A percentile compares a stretch with the other conserved stretches of the same genome.
Evolutionary conservation across 805 yeast genomes (phyloP).

Genomic region (Wickerhamomyces silvicola): DNA sequence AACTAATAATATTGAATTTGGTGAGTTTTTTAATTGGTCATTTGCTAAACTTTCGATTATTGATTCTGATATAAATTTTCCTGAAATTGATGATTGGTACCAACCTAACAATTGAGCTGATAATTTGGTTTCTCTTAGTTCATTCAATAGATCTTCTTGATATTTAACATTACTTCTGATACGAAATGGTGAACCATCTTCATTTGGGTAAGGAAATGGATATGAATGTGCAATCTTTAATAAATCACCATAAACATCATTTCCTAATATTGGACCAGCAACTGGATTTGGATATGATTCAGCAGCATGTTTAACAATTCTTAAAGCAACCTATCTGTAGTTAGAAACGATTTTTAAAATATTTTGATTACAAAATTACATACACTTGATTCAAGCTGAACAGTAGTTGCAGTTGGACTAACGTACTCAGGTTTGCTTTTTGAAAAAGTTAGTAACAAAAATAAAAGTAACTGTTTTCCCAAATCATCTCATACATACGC

Average conservation of each 20-base stretch:
- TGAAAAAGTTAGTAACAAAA: conserved; percentile 1
- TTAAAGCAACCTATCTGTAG: conserved; percentile 36
- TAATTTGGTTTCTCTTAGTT: conserved; percentile 53
- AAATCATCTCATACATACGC: too few species aligned
- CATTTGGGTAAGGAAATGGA: conserved; percentile 55
- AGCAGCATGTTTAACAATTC: conserved; percentile 61
- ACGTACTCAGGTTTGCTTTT: conserved; percentile 8
- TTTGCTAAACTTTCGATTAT: conserved; percentile 64
- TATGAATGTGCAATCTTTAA: conserved; percentile 50
- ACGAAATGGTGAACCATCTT: conserved; percentile 56
- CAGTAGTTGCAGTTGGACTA: conserved; percentile 14
- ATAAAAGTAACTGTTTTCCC: too few species aligned
- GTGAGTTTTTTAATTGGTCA: conserved; percentile 50
- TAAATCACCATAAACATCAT: conserved; percentile 48
- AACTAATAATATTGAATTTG: conserved; percentile 47
- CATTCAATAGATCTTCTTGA: conserved; percentile 60
- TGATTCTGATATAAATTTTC: conserved; percentile 59
- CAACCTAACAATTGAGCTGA: conserved; percentile 75
- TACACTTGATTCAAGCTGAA: conserved; percentile 8
- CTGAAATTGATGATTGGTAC: conserved; percentile 67
- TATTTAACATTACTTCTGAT: conserved; percentile 58
- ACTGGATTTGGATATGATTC: conserved; percentile 55
- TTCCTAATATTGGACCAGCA: conserved; percentile 71
- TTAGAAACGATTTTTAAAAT: background rate
- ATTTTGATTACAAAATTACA: background rate